A percentile compares a stretch with the other conserved stretches of the same genome.
Conservation (phyloP, 805 yeast genomes). For the Yarrowia sp. region DNA sequence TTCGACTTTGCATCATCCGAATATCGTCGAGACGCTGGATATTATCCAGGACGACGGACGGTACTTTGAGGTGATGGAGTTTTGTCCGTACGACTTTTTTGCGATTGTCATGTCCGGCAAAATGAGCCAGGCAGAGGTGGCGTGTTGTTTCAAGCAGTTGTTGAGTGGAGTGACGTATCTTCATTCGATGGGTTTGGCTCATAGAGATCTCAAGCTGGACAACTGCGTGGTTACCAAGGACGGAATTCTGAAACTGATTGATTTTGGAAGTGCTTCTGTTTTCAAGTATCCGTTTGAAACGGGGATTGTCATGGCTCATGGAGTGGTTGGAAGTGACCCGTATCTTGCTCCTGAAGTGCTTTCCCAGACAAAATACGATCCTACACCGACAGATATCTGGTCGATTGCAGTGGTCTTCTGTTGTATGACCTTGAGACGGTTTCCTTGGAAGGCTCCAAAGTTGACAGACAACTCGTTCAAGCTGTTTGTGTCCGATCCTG, state of each 20-base stretch:
- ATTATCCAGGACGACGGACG: slow-evolving; percentile 87
- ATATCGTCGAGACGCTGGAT: slow-evolving; percentile 89
- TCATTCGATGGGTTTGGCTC: slow-evolving; percentile 86
- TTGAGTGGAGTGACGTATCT: slow-evolving; percentile 80
- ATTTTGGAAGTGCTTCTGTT: slow-evolving; percentile 92
- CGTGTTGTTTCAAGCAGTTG: slow-evolving; percentile 89
- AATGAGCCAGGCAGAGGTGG: slow-evolving; percentile 78
- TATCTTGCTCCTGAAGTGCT: slow-evolving; percentile 92
- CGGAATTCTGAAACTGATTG: slow-evolving; percentile 89
- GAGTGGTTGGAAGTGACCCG: slow-evolving; percentile 89
- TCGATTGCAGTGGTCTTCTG: slow-evolving; percentile 89
- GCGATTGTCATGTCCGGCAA: slow-evolving; percentile 94
- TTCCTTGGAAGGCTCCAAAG: slow-evolving; percentile 95
- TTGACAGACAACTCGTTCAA: slow-evolving; percentile 81
- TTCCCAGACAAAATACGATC: slow-evolving; percentile 81
- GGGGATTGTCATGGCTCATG: slow-evolving; percentile 71
- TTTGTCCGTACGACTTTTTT: slow-evolving; percentile 89
- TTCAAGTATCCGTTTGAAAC: slow-evolving; percentile 72
- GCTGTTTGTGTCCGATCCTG: slow-evolving; percentile 57
- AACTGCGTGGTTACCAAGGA: slow-evolving; percentile 84
- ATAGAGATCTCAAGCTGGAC: slow-evolving; percentile 89
- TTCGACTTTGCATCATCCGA: slow-evolving; percentile 85
- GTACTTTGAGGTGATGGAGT: slow-evolving; percentile 91
- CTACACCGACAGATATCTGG: slow-evolving; percentile 95
- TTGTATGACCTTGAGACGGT: slow-evolving; percentile 88